These are phyloP conservation scores for Polyporus arcularius DNA, from an alignment of 768 basidiomycete genomes.

Conservation along the genomic window DNA sequence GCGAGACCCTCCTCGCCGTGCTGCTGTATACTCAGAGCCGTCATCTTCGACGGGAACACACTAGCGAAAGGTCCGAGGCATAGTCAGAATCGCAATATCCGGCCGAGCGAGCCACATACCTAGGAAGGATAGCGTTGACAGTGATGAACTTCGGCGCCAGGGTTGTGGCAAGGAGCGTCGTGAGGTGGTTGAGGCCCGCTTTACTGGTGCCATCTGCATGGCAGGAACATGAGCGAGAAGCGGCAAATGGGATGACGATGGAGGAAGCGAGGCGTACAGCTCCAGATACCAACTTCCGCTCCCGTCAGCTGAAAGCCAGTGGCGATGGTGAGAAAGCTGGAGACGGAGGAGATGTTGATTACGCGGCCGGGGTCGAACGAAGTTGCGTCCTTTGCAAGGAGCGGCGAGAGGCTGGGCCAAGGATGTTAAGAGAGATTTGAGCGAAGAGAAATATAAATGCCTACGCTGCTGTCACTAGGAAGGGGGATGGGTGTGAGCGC, in stretches of 20 bases:
- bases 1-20: constrained; percentile 55
- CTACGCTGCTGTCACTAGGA: constrained; percentile 55
- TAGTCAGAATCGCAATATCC: neutral
- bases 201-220: too few species aligned
- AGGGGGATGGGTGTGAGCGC: neutral
- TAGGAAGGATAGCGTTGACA: constrained; percentile 84
- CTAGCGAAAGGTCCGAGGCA: constrained; percentile 33
- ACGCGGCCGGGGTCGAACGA: constrained; percentile 70
- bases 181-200: constrained; percentile 86
- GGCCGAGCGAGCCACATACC: constrained; percentile 41
- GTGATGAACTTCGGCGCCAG: constrained; percentile 62
- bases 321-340: constrained; percentile 53
- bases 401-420: constrained; percentile 51
- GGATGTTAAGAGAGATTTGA: neutral
- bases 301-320: constrained; percentile 51
- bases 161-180: constrained; percentile 67
- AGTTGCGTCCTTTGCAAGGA: constrained; percentile 65
- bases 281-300: constrained; percentile 69
- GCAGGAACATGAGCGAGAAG: too few species aligned
- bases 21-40: constrained; percentile 63
- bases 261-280: constrained; percentile 66
- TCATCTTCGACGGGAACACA: constrained; percentile 85
- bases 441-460: neutral
- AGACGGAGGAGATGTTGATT: constrained; percentile 79
- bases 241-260: too few species aligned